Percentiles rank a stretch among this genome's conserved stretches.
phyloP scores from a whole-genome alignment of 345 rosid genomes.

The Mercurialis annua region DNA sequence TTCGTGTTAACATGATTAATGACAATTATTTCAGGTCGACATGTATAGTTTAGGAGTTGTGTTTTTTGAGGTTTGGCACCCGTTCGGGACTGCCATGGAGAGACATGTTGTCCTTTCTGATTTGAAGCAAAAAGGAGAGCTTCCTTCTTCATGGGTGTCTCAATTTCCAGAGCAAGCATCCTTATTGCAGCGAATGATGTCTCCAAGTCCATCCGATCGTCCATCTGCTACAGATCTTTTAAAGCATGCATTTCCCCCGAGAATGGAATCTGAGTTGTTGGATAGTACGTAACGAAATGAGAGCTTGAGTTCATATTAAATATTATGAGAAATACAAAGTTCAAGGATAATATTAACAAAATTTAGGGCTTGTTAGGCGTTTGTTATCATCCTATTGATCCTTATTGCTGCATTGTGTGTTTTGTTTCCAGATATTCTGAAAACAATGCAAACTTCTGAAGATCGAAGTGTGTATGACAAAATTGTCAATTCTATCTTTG shows the following conservation, averaged over 20 bases:
- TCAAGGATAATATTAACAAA: neutral
- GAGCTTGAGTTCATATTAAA: no score
- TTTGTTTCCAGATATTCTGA: slow-evolving; percentile 59
- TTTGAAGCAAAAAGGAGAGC: slow-evolving; percentile 78
- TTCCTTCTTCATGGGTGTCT: slow-evolving; percentile 74
- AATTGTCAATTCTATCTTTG: slow-evolving; percentile 79
- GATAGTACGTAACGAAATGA: slow-evolving; percentile 60
- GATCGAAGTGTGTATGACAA: slow-evolving; percentile 81
- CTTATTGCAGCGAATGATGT: slow-evolving; percentile 64
- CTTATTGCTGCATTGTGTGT: slow-evolving; percentile 23
- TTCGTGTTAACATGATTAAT: neutral
- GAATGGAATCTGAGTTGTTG: slow-evolving; percentile 82
- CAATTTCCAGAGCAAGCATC: slow-evolving; percentile 89
- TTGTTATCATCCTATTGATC: slow-evolving; percentile 13
- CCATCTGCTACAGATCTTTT: slow-evolving; percentile 92
- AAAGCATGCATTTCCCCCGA: slow-evolving; percentile 77
- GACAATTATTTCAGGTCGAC: slow-evolving; percentile 59
- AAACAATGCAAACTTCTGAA: slow-evolving; percentile 82
- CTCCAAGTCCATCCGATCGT: slow-evolving; percentile 95
- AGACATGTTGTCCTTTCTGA: slow-evolving; percentile 67
- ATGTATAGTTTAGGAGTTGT: slow-evolving; percentile 97
- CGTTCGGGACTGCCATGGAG: slow-evolving; percentile 96
- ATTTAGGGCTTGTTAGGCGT: neutral
- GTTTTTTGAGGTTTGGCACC: slow-evolving; percentile 94
- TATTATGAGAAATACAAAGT: no score